Conservation (phyloP, 805 yeast genomes). For the Candida maltosa region DNA sequence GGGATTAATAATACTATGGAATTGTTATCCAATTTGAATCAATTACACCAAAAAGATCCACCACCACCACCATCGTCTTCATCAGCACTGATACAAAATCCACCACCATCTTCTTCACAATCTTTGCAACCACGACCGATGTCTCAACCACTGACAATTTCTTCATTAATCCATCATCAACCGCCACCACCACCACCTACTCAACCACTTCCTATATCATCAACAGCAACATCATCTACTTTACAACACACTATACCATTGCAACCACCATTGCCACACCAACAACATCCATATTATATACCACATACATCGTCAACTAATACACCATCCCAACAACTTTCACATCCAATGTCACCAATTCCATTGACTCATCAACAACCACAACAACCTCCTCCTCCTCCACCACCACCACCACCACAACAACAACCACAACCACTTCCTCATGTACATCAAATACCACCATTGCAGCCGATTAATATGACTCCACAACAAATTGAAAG, state of each 20-base stretch:
- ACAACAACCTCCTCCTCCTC: slow-evolving; percentile 2
- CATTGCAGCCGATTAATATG: neutral
- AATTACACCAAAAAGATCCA: neutral
- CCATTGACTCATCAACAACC: slow-evolving; percentile 1
- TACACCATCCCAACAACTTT: neutral
- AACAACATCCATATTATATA: slow-evolving; percentile 2
- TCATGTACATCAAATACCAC: slow-evolving; percentile 1
- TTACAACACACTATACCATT: neutral
- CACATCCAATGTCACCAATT: neutral
- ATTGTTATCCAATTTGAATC: slow-evolving; percentile 13
- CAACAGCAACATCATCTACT: slow-evolving; percentile 1
- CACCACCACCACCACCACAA: slow-evolving; percentile 4
- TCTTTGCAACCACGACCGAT: neutral
- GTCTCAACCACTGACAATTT: too few species aligned
- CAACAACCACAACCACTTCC: slow-evolving; percentile 1
- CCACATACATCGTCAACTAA: slow-evolving; percentile 1
- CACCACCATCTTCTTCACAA: slow-evolving; percentile 4
- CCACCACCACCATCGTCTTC: slow-evolving; percentile 5
- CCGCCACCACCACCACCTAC: slow-evolving; percentile 1
- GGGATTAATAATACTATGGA: slow-evolving; percentile 16
- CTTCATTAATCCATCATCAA: too few species aligned
- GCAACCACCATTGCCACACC: slow-evolving; percentile 1
- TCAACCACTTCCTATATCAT: slow-evolving; percentile 1
- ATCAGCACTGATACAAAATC: slow-evolving; percentile 1
- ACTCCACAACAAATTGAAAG: slow-evolving; percentile 14